Evolutionary conservation across 495 filamentous ascomycete genomes (phyloP).

Genomic region (Letharia lupina): DNA sequence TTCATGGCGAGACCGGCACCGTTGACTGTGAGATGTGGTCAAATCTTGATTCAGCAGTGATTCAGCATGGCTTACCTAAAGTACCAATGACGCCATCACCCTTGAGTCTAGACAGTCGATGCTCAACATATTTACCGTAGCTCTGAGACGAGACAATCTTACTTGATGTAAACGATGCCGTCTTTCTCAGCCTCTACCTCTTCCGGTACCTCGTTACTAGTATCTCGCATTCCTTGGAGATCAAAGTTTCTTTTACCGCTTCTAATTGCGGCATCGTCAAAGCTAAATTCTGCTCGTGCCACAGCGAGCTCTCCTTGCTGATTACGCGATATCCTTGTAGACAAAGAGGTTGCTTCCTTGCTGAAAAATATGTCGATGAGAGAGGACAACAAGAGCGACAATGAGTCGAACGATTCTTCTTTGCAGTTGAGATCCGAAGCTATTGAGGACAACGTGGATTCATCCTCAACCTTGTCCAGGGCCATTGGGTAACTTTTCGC

Average conservation of each 20-base stretch:
- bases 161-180: constrained; percentile 68
- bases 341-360: constrained; percentile 59
- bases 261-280: constrained; percentile 72
- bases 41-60: background rate
- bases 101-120: constrained; percentile 28
- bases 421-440: constrained; percentile 46
- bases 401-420: constrained; percentile 32
- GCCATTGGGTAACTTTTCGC: constrained; percentile 54
- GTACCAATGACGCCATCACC: constrained; percentile 58
- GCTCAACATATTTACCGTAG: background rate
- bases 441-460: constrained; percentile 33
- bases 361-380: constrained; percentile 55
- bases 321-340: constrained; percentile 39
- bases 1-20: constrained; percentile 92
- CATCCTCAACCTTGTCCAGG: constrained; percentile 38
- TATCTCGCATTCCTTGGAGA: constrained; percentile 50
- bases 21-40: constrained; percentile 48
- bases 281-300: constrained; percentile 49
- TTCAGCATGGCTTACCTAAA: constrained; percentile 34
- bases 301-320: constrained; percentile 39
- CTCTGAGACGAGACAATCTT: constrained; percentile 15
- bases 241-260: constrained; percentile 56
- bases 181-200: constrained; percentile 60
- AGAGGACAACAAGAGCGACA: constrained; percentile 43
- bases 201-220: constrained; percentile 29